These are phyloP conservation scores for Collybiopsis luxurians DNA, from an alignment of 768 basidiomycete genomes.

Conservation along the genomic window DNA sequence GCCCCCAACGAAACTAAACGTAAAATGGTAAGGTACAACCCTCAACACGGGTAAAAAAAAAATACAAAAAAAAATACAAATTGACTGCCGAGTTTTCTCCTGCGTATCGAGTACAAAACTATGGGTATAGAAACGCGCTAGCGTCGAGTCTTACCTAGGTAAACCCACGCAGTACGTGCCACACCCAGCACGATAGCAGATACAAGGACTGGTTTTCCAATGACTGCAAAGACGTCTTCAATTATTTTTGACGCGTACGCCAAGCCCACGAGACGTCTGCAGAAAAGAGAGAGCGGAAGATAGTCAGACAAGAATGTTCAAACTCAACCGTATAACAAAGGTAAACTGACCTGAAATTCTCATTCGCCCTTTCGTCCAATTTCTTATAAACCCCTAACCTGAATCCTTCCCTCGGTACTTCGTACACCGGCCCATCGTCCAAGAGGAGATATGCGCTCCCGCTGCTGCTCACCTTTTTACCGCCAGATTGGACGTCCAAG, in stretches of 20 bases:
- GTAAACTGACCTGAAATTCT: not conserved
- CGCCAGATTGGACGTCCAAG: not conserved
- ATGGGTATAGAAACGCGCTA: no score
- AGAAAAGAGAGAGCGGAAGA: not conserved
- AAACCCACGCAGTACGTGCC: not conserved
- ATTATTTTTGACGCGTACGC: not conserved
- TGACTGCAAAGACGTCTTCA: not conserved
- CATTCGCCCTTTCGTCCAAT: conserved; percentile 11
- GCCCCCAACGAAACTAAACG: no score
- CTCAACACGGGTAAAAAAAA: no score
- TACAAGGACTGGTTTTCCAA: not conserved
- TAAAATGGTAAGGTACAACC: no score
- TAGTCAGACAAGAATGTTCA: not conserved
- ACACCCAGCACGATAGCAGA: not conserved
- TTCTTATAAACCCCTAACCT: conserved; percentile 24
- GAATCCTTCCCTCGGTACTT: conserved; percentile 17
- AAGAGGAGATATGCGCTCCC: conserved; percentile 23
- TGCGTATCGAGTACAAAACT: no score
- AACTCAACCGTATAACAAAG: not conserved
- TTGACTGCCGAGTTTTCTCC: no score
- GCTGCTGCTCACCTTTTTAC: conserved; percentile 16
- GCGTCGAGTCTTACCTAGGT: no score
- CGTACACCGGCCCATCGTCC: conserved; percentile 24
- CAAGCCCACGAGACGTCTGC: not conserved
- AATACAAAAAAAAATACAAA: no score